phyloP scores from a whole-genome alignment of 2,329 filamentous ascomycete species.

The Gaeumannomyces sp. region DNA sequence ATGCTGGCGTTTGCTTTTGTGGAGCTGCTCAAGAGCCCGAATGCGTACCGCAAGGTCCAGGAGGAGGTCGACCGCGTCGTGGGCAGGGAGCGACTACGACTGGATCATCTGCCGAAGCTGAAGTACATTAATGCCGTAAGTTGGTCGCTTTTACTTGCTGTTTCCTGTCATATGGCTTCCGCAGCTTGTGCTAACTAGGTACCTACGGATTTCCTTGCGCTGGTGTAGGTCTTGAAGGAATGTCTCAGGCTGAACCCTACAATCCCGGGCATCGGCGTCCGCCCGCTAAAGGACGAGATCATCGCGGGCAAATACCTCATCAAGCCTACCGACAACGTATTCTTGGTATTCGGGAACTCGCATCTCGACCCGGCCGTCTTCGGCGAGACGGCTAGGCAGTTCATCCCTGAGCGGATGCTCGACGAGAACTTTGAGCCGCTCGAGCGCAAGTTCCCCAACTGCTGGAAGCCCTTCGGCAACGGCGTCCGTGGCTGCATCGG shows the following conservation, averaged over 20 bases:
- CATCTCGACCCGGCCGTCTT: conserved; percentile 52
- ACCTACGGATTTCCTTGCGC: not conserved
- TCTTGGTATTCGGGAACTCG: conserved; percentile 38
- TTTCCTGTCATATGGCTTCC: not conserved
- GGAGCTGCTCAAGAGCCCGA: conserved; percentile 57
- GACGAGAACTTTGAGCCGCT: conserved; percentile 51
- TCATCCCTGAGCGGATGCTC: conserved; percentile 57
- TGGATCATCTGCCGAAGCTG: conserved; percentile 58
- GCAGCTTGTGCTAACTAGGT: not conserved
- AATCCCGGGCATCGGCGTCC: conserved; percentile 51
- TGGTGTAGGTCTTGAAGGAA: conserved; percentile 49
- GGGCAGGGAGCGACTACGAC: conserved; percentile 48
- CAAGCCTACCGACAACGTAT: conserved; percentile 35
- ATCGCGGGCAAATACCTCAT: conserved; percentile 47
- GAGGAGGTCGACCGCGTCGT: conserved; percentile 62
- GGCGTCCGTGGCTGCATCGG: conserved; percentile 48
- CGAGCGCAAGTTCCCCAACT: conserved; percentile 47
- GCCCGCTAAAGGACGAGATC: conserved; percentile 41
- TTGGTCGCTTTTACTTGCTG: not conserved
- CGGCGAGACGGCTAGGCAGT: conserved; percentile 50
- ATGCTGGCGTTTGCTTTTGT: conserved; percentile 60
- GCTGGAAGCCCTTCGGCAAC: conserved; percentile 49
- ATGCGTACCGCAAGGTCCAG: conserved; percentile 53
- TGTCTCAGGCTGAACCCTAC: conserved; percentile 57
- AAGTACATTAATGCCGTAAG: conserved; percentile 56